Percentiles rank a stretch among this genome's conserved stretches.
Evolutionary conservation across 2,329 filamentous ascomycete genomes (phyloP).

Genomic region (Hymenoscyphus albidus): DNA sequence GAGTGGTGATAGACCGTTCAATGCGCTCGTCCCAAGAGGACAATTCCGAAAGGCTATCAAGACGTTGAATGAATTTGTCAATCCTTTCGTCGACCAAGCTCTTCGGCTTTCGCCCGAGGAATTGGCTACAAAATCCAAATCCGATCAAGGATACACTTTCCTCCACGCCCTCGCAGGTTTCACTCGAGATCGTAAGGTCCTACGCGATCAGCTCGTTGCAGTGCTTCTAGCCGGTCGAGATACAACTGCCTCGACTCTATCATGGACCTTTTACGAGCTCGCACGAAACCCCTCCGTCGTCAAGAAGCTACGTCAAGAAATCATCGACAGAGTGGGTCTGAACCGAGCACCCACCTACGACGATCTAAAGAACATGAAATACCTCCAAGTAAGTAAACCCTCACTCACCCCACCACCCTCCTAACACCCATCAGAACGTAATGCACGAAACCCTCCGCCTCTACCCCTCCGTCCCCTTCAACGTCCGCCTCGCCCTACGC

Average conservation of each 20-base stretch:
- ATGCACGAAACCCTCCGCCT: conserved; percentile 76
- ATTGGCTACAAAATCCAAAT: conserved; percentile 68
- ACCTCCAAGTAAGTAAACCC: conserved; percentile 47
- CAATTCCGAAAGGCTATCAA: conserved; percentile 62
- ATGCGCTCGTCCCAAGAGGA: conserved; percentile 57
- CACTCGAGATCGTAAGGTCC: conserved; percentile 65
- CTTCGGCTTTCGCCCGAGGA: conserved; percentile 67
- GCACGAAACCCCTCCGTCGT: conserved; percentile 65
- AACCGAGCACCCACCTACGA: conserved; percentile 65
- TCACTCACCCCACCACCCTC: background rate
- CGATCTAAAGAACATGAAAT: conserved; percentile 84
- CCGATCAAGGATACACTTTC: conserved; percentile 74
- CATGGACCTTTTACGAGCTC: conserved; percentile 81
- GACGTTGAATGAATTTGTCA: conserved; percentile 71
- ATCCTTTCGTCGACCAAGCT: conserved; percentile 71
- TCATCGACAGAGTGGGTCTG: conserved; percentile 62
- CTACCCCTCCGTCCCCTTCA: conserved; percentile 76
- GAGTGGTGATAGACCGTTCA: conserved; percentile 48
- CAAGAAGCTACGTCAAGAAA: conserved; percentile 67
- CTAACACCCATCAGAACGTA: conserved; percentile 46
- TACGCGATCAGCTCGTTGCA: conserved; percentile 81
- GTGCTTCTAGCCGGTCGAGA: conserved; percentile 82
- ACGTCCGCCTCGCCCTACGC: conserved; percentile 66
- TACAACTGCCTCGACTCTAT: conserved; percentile 78
- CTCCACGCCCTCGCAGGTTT: conserved; percentile 79